These are phyloP conservation scores for Castanea mollissima DNA, from an alignment of 306 rosid species.

Conservation along the genomic window DNA sequence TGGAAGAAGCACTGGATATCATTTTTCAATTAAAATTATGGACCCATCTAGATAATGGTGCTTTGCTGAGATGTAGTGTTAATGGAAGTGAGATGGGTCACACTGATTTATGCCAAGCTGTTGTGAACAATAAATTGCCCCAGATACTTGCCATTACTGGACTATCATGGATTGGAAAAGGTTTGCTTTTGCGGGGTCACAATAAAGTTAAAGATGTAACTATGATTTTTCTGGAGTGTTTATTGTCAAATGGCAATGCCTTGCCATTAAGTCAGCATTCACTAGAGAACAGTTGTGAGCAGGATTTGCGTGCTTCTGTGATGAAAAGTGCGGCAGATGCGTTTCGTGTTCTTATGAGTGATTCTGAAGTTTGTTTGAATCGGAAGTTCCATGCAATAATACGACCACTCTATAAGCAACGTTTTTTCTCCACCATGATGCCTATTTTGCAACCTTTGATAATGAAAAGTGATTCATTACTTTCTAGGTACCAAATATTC, in stretches of 20 bases:
- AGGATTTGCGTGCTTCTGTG: slow-evolving; percentile 41
- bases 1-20: slow-evolving; percentile 78
- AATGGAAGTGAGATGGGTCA: slow-evolving; percentile 47
- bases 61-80: slow-evolving; percentile 31
- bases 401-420: slow-evolving; percentile 91
- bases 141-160: slow-evolving; percentile 77
- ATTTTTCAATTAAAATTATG: slow-evolving; percentile 51
- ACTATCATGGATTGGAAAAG: slow-evolving; percentile 95
- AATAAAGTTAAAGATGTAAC: slow-evolving; percentile 73
- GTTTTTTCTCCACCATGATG: slow-evolving; percentile 76
- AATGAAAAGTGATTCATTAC: slow-evolving; percentile 46
- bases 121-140: slow-evolving; percentile 43
- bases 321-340: slow-evolving; percentile 81
- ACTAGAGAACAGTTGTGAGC: slow-evolving; percentile 32
- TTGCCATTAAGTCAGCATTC: slow-evolving; percentile 35
- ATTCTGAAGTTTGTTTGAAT: slow-evolving; percentile 85
- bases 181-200: slow-evolving; percentile 82
- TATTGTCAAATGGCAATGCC: slow-evolving; percentile 41
- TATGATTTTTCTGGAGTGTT: slow-evolving; percentile 64
- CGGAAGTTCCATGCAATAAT: slow-evolving; percentile 60
- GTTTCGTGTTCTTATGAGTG: slow-evolving; percentile 86
- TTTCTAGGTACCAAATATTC: slow-evolving; percentile 57
- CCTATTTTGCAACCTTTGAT: slow-evolving; percentile 73
- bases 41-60: slow-evolving; percentile 28
- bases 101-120: slow-evolving; percentile 66